These are phyloP conservation scores for Nyctanthes arbortristis DNA, from an alignment of 257 asterid species.

Conservation along the genomic window DNA sequence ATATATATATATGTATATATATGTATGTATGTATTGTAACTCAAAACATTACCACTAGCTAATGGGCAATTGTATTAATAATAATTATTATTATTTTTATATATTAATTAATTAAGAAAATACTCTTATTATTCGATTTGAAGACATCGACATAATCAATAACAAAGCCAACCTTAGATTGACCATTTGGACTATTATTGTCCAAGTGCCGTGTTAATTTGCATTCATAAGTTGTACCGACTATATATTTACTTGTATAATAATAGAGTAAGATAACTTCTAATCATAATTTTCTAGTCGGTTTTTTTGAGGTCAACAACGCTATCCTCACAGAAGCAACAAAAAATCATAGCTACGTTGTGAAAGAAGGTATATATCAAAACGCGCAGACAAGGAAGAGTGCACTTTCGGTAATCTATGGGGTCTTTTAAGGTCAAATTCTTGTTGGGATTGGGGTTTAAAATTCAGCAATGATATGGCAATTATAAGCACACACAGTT, in stretches of 20 bases:
- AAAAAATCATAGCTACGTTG: slow-evolving; percentile 13
- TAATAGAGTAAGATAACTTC: neutral
- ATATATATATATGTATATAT: too few species aligned
- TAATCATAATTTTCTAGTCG: neutral
- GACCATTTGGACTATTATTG: too few species aligned
- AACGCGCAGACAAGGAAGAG: slow-evolving; percentile 36
- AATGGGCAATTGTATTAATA: too few species aligned
- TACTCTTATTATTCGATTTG: too few species aligned
- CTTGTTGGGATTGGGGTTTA: slow-evolving; percentile 16
- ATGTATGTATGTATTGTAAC: too few species aligned
- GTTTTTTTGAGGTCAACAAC: neutral
- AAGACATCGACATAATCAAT: too few species aligned
- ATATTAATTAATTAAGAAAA: too few species aligned
- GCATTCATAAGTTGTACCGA: slow-evolving; percentile 10
- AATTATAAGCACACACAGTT: slow-evolving; percentile 40
- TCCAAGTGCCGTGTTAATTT: too few species aligned
- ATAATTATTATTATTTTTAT: too few species aligned
- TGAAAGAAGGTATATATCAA: slow-evolving; percentile 20
- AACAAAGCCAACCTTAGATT: too few species aligned
- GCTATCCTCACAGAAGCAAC: neutral
- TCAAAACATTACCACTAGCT: too few species aligned
- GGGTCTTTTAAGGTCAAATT: slow-evolving; percentile 22
- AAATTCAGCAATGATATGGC: slow-evolving; percentile 49
- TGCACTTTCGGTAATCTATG: slow-evolving; percentile 40
- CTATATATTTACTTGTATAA: neutral